These are phyloP conservation scores for Paramecium biaurelia DNA, from an alignment of 73 alveolate species.

Conservation along the genomic window DNA sequence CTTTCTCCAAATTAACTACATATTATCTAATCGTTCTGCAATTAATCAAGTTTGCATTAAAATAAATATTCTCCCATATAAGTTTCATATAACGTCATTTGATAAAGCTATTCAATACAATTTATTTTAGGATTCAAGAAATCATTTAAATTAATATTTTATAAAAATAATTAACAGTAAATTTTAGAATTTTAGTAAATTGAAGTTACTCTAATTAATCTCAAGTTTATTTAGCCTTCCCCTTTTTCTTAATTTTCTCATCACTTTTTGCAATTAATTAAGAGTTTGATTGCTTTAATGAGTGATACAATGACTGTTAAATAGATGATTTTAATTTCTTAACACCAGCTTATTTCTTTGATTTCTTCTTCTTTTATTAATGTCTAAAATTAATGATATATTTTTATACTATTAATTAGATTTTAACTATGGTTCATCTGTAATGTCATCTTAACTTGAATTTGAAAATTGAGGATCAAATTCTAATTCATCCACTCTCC, in stretches of 20 bases:
- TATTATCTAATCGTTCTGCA: too few relatives aligned
- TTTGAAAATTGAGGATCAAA: slow-evolving; percentile 52
- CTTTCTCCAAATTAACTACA: too few relatives aligned
- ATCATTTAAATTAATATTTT: not conserved
- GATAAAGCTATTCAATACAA: too few relatives aligned
- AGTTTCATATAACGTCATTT: too few relatives aligned
- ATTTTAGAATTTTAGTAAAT: not conserved
- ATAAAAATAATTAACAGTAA: not conserved
- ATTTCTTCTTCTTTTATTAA: not conserved
- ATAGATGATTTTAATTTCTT: not conserved
- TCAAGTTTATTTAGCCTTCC: not conserved
- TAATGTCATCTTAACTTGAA: slow-evolving; percentile 14
- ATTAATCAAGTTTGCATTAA: too few relatives aligned
- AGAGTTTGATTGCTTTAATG: not conserved
- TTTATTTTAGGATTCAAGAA: not conserved
- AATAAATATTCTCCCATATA: too few relatives aligned
- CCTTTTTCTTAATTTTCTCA: not conserved
- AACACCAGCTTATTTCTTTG: not conserved
- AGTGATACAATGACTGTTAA: not conserved
- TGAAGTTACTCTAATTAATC: not conserved
- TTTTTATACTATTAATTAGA: not conserved
- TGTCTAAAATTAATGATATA: not conserved
- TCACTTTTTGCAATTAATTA: not conserved
- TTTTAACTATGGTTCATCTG: not conserved
- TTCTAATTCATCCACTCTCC: slow-evolving; percentile 50